Conservation (phyloP, 805 yeast genomes). For the Lachancea meyersii region DNA sequence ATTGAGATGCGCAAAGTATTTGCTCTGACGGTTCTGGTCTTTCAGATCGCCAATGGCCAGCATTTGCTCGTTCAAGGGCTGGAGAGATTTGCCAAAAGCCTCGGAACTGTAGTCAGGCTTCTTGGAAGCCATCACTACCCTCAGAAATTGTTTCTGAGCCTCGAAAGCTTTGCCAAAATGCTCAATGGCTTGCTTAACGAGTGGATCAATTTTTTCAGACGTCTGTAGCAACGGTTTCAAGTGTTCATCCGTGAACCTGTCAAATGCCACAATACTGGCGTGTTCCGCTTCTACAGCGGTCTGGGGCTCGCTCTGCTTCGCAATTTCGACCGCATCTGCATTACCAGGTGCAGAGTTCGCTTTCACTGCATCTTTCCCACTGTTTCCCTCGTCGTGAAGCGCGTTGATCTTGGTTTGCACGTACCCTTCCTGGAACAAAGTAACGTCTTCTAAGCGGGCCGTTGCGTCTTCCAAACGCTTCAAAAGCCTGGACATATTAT, state of each 20-base stretch:
- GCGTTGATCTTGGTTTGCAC: constrained; percentile 32
- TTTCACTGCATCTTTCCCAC: not conserved
- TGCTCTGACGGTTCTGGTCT: constrained; percentile 67
- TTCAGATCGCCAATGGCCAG: constrained; percentile 55
- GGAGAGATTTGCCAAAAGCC: constrained; percentile 47
- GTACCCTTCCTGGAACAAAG: constrained; percentile 65
- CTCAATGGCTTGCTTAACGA: constrained; percentile 40
- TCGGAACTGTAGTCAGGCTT: constrained; percentile 59
- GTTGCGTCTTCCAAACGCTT: constrained; percentile 90
- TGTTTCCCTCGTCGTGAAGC: constrained; percentile 1
- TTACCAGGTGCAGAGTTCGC: not conserved
- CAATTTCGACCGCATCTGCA: not conserved
- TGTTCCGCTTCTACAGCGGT: constrained; percentile 23
- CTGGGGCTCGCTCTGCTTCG: not conserved
- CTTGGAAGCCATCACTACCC: constrained; percentile 51
- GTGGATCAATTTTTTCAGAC: constrained; percentile 41
- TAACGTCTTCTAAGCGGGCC: constrained; percentile 83
- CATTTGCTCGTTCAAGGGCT: constrained; percentile 62
- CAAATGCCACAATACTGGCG: constrained; percentile 47
- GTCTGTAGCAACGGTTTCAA: constrained; percentile 53
- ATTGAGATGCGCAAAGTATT: constrained; percentile 63
- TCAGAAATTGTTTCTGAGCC: constrained; percentile 51
- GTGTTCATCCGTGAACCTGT: constrained; percentile 43
- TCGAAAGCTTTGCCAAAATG: constrained; percentile 50
- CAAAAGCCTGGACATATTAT: constrained; percentile 73